Evolutionary conservation across 78 protist genomes (phyloP), one percentile per base, ranked within the genome.

Genomic region (Cyanophora paradoxa): DNA sequence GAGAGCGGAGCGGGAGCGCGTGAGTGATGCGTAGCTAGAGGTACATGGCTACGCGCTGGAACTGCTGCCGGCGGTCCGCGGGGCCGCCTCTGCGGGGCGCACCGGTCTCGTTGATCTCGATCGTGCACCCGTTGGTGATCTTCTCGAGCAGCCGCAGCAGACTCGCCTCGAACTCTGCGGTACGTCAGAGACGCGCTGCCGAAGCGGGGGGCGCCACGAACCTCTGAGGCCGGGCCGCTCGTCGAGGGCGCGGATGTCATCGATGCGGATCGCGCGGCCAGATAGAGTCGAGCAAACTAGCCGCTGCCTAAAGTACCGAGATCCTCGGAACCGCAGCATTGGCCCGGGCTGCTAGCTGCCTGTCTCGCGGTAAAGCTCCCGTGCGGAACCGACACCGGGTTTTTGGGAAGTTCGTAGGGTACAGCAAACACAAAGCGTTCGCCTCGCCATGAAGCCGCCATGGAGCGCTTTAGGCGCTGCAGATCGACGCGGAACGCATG

Each of bases 41-140:
- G n/a, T n/a, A n/a, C n/a, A n/a, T n/a, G n/a, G n/a, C n/a, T n/a
- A n/a, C n/a, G n/a, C n/a, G n/a, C n/a, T n/a, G n/a, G n/a, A n/a
- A n/a, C n/a, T n/a, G n/a, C 24, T 11, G 48, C 48, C 24, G 48
- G 11, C 11, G 7, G 7, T 42, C 11, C 48, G 48, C 48, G n/a
- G 62, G 10, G 16, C 33, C 26, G 26, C 17, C 62, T 24, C 37
- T 8, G 62, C 1, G 8, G 1, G 30, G 44, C 64, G 72, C 30
- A 70, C 88, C 87, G 0, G 83, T 73, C 41, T 74, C 79, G 64
- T 77, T 67, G 46, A 88, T 78, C 28, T 76, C 72, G 20, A 88
- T 73, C 22, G 10, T 19, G 42, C 86, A 56, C 16, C 92, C 92
- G 69, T 85, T 80, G 19, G 86, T 69, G 24, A 88, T 13, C 57